Percentiles rank a stretch among this genome's conserved stretches.
phyloP scores from a whole-genome alignment of 139 green algal species.

The Chlamydomonas sphaeroides region DNA sequence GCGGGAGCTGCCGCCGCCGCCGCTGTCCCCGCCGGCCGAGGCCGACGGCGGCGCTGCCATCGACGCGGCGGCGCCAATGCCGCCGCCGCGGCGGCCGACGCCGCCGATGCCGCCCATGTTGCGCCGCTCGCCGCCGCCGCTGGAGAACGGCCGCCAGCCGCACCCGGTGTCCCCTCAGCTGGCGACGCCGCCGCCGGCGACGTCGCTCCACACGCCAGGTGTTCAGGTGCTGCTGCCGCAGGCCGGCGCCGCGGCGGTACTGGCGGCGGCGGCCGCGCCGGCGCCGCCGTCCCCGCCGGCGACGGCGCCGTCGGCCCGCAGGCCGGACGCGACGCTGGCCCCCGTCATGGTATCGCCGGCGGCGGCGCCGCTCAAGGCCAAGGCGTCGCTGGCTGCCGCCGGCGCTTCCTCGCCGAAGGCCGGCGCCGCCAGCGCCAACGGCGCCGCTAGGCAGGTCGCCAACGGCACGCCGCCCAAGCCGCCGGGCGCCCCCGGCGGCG shows the following conservation, averaged over 20 bases:
- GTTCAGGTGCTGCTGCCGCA: neutral
- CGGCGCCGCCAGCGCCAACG: neutral
- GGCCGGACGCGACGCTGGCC: neutral
- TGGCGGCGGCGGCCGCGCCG: neutral
- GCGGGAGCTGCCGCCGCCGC: neutral
- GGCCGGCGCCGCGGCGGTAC: neutral
- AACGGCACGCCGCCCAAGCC: neutral
- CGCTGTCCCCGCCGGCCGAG: neutral
- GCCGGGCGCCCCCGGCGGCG: too few species aligned
- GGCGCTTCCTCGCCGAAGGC: neutral
- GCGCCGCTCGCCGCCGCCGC: neutral
- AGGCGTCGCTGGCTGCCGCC: too few species aligned
- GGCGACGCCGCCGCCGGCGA: constrained; percentile 24
- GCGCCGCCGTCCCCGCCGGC: too few species aligned
- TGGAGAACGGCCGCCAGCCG: neutral
- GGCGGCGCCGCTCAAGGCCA: neutral
- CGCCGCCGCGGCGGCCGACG: constrained; percentile 23
- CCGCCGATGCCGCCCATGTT: constrained; percentile 11
- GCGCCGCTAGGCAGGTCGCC: too few species aligned
- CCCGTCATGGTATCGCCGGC: constrained; percentile 5
- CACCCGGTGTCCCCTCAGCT: constrained; percentile 9
- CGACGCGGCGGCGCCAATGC: neutral
- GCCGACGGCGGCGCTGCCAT: neutral
- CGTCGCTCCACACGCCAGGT: constrained; percentile 26
- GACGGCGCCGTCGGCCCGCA: neutral